Base-by-base conservation (phyloP, 495 filamentous ascomycete genomes). In the Beverwykella pulmonaria region DNA sequence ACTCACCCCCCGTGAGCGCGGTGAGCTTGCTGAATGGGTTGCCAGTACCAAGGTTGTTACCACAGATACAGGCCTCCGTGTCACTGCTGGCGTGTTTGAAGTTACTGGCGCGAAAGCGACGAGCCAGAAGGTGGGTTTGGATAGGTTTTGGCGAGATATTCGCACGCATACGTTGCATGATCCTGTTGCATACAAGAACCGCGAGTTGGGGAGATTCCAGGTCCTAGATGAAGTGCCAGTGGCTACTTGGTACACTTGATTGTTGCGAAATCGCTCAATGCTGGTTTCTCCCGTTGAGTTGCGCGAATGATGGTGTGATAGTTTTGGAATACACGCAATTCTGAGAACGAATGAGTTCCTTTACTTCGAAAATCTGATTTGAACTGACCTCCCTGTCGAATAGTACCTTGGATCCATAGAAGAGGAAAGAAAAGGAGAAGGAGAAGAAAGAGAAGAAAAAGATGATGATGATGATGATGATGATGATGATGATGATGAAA, bases 101-200 rank as follows among this genome's bases (percentile, higher is more conserved):
- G 80, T 84, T 22, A 84, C 82, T 0, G 86, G 84, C 0, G 76
- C 83, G 1, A 75, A 81, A 59, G 80, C 84, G 6, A 87, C 84
- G 14, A 75, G 79, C 1, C 71, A 71, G 30, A 85, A 80, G 67
- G 80, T 83, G 0, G 84, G 83, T 0, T 73, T 88, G 55, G 86
- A 86, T 75, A 74, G 85, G 32, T 87, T 84, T 72, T 87, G 84
- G 83, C 74, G 85, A 54, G 84, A 87, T 65, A 71, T 86, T 15
- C 71, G 86, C n/a, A 84, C 83, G 20, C 86, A 88, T 72, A 82
- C 78, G 0, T 71, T 87, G 68, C 86, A 88, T 76, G 85, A 88
- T 71, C 85, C 85, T 2, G 83, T 87, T 29, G 82, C 83, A 44
- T 86, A 87, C 66, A 86, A 87, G 80, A 82, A 83, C 53, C 73